phyloP scores from a whole-genome alignment of 305 asterid species.

The Solanum hybrid region DNA sequence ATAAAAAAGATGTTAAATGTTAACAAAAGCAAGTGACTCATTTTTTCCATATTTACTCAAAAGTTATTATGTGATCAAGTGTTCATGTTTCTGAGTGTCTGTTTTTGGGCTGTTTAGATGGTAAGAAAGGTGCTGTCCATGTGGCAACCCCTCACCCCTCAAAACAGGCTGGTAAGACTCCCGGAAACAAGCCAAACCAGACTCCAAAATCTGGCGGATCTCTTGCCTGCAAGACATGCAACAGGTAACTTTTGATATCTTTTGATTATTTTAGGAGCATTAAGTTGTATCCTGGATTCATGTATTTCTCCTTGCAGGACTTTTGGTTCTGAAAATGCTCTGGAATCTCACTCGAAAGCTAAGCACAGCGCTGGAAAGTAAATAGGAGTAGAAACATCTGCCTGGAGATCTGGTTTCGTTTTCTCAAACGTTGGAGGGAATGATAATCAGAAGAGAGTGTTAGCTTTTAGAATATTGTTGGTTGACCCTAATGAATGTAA shows the following conservation, averaged over 20 bases:
- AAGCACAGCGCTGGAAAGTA: conserved; percentile 51
- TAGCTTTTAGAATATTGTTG: neutral
- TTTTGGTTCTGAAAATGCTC: conserved; percentile 41
- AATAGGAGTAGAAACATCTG: neutral
- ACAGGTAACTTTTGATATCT: conserved; percentile 23
- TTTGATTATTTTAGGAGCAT: neutral
- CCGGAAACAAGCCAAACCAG: conserved; percentile 50
- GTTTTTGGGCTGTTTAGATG: conserved; percentile 26
- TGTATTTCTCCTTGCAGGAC: conserved; percentile 26
- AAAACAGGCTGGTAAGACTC: conserved; percentile 49
- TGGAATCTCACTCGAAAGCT: conserved; percentile 56
- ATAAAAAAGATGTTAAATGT: neutral
- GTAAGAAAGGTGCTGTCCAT: conserved; percentile 58
- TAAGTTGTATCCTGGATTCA: neutral
- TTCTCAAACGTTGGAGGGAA: neutral
- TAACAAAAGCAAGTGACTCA: neutral
- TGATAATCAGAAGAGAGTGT: neutral
- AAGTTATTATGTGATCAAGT: neutral
- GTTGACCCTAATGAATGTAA: neutral
- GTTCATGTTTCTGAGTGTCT: neutral
- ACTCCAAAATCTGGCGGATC: conserved; percentile 56
- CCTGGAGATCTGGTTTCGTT: neutral
- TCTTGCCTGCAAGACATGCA: conserved; percentile 53
- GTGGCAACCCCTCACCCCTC: conserved; percentile 77
- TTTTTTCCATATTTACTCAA: neutral